Evolutionary conservation across 345 rosid genomes (phyloP), one percentile per base, ranked within the genome.

Genomic region (Linum tenue): DNA sequence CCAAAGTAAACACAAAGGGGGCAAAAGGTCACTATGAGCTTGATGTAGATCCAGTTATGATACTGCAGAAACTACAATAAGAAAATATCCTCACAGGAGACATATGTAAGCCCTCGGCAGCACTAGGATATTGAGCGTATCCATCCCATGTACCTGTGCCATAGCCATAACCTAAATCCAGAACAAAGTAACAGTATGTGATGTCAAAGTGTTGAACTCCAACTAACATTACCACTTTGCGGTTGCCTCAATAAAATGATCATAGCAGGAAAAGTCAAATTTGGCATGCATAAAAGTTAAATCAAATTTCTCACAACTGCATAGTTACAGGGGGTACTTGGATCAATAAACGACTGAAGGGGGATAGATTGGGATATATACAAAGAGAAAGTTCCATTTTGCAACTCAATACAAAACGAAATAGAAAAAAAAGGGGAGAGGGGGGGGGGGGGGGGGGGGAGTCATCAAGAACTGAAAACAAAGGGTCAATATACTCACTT

Each of bases 61-160:
- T 2, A 7, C 53, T 3, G 53, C 9, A 50, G 17, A 60, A 48
- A 48, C 53, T 10, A 48, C 9, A 9, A 65, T 0, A 37, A 40
- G 2, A 55, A 64, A 44, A 67, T 16, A 53, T 69, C 38, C 86
- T 70, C 69, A 86, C 92, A 59, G 75, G 84, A 51, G 92, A 73
- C 14, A 84, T 55, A 72, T 84, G 85, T 72, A 82, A 11, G 63
- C 79, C 83, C 69, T 86, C 87, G 69, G 80, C 65, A 62, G 73
- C 70, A 65, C 69, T 76, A 65, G 73, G 72, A 73, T 76, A 82
- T 43, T 67, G 81, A 68, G 84, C 55, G 70, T 82, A 82, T 22
- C 80, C 81, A 79, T 76, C 84, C 86, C 83, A 83, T 55, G 67
- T 16, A 14, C 67, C 76, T 43, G 68, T 65, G 48, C 50, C 69